These are phyloP conservation scores for Fusarium abutilonis DNA, from an alignment of 2,329 filamentous ascomycete species.

Conservation along the genomic window DNA sequence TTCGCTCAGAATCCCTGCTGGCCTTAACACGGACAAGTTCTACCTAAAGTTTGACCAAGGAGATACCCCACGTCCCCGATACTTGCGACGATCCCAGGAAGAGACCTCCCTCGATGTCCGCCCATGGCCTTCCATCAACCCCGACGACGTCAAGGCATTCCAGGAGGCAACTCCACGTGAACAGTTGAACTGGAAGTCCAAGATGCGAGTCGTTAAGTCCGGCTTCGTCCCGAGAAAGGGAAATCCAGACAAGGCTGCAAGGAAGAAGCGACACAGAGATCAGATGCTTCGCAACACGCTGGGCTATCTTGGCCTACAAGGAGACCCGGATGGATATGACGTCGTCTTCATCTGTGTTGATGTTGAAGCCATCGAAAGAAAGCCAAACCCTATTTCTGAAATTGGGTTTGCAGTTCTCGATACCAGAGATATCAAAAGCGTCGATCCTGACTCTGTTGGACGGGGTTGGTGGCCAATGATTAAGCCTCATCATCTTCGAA, in stretches of 20 bases:
- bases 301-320: constrained; percentile 72
- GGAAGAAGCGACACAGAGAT: constrained; percentile 61
- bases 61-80: constrained; percentile 72
- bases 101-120: constrained; percentile 49
- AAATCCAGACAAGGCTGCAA: constrained; percentile 56
- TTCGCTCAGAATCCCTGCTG: constrained; percentile 66
- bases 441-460: constrained; percentile 70
- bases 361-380: constrained; percentile 80
- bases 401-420: constrained; percentile 86
- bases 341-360: constrained; percentile 81
- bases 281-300: constrained; percentile 71
- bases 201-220: constrained; percentile 39
- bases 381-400: constrained; percentile 77
- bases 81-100: constrained; percentile 67
- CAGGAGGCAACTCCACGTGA: constrained; percentile 33
- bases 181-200: constrained; percentile 34
- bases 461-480: constrained; percentile 74
- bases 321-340: constrained; percentile 16
- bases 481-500: constrained; percentile 77
- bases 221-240: constrained; percentile 46
- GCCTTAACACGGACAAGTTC: constrained; percentile 64
- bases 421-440: constrained; percentile 62
- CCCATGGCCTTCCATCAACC: constrained; percentile 50
- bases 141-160: constrained; percentile 49
- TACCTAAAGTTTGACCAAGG: constrained; percentile 68